Evolutionary conservation across 139 green algal genomes (phyloP).

Genomic region (Coelastrella sp.): DNA sequence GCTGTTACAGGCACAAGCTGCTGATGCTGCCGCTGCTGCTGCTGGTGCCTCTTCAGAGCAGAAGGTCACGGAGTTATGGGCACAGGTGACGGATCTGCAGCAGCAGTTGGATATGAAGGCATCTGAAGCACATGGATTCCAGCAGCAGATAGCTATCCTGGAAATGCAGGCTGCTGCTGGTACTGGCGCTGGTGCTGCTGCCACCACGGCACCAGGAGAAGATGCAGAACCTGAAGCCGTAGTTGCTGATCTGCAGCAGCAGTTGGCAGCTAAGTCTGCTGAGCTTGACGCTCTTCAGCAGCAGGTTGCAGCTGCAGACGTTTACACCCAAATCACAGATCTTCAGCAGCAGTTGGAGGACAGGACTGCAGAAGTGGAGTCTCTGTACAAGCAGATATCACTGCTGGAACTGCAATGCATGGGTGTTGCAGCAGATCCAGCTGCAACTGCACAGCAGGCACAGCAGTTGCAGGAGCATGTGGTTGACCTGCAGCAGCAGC

Average conservation of each 20-base stretch:
- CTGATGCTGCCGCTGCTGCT: too few species aligned
- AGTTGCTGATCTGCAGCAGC: slow-evolving; percentile 31
- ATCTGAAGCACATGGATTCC: not conserved
- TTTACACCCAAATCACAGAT: not conserved
- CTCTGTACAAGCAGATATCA: not conserved
- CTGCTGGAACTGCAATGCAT: not conserved
- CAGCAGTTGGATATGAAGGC: not conserved
- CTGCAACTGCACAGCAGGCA: not conserved
- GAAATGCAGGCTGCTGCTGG: not conserved
- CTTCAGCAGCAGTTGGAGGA: slow-evolving; percentile 28
- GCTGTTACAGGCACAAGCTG: not conserved
- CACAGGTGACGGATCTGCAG: not conserved
- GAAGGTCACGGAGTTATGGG: not conserved
- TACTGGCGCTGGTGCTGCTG: not conserved
- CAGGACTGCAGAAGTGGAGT: not conserved
- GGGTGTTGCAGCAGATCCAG: not conserved
- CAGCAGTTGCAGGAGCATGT: slow-evolving; percentile 5
- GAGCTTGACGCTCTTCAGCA: not conserved
- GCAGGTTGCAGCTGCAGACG: not conserved
- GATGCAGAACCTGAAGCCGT: too few species aligned
- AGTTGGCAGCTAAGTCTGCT: not conserved
- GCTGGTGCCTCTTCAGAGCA: not conserved
- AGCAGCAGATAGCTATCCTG: not conserved
- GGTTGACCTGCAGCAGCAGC: slow-evolving; percentile 16
- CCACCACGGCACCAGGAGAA: not conserved